phyloP scores from a whole-genome alignment of 192 early-diverging fungal species.

The Irineochytrium annulatum region DNA sequence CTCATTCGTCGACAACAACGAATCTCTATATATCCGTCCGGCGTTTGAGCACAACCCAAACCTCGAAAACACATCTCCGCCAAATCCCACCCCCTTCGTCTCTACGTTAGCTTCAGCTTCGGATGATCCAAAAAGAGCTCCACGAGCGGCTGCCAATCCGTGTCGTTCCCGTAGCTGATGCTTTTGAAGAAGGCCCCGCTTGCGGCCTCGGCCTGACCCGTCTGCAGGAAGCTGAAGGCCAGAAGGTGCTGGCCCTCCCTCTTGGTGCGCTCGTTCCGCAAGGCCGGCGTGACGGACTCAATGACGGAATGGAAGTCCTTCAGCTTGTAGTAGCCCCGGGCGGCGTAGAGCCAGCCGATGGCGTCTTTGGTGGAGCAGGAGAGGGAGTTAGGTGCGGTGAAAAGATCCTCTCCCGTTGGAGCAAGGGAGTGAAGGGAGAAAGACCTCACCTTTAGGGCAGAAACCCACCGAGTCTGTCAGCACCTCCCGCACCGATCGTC shows the following conservation, averaged over 20 bases:
- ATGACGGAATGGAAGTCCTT: slow-evolving; percentile 61
- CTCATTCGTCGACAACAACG: no score
- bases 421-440: not conserved
- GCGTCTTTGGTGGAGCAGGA: slow-evolving; percentile 38
- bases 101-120: slow-evolving; percentile 45
- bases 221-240: slow-evolving; percentile 54
- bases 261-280: slow-evolving; percentile 58
- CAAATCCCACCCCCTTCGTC: no score
- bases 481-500: slow-evolving; percentile 48
- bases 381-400: not conserved
- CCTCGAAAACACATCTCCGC: no score
- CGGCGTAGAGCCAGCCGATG: slow-evolving; percentile 60
- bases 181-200: slow-evolving; percentile 58
- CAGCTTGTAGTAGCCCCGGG: slow-evolving; percentile 59
- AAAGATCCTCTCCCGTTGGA: not conserved
- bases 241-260: slow-evolving; percentile 58
- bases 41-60: no score
- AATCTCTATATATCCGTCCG: no score
- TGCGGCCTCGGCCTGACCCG: slow-evolving; percentile 54
- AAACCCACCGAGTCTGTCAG: slow-evolving; percentile 51
- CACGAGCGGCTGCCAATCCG: slow-evolving; percentile 59
- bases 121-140: slow-evolving; percentile 57
- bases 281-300: slow-evolving; percentile 56
- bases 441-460: slow-evolving; percentile 53
- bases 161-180: slow-evolving; percentile 59